Evolutionary conservation across 306 rosid species (phyloP), one percentile per base, ranked within the genome.

Genomic region (Castanopsis chinensis): DNA sequence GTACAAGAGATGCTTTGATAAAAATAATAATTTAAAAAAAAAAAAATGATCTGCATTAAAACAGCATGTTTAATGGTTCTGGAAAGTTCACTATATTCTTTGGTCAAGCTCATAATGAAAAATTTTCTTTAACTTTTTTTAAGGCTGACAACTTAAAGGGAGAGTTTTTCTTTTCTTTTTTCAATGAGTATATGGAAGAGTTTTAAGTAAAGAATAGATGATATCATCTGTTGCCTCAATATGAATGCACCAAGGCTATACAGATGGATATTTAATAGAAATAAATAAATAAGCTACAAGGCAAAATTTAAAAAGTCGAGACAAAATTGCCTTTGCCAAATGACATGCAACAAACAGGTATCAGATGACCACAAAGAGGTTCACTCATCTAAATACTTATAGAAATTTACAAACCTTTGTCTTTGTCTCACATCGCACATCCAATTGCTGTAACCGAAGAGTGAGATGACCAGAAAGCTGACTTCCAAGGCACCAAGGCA

Each of bases 361-460:
- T 25, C 25, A 14, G 63, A 78, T 80, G 84, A 53, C 19, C 54
- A 75, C 21, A 43, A 33, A 58, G 63, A 61, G 12, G 45, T 75
- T 54, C 69, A 74, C 71, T 74, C 67, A 72, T 75, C 67, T 59
- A 28, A 21, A 28, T 60, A 61, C 58, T 76, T 13, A 63, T 6
- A 60, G 57, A 81, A 77, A 80, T 72, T 53, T 61, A 52, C 77
- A 73, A 81, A 94, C 98, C 97, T 94, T 94, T 51, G 98, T 92
- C 90, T 94, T 94, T 82, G 98, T 94, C 86, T 94, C 98, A 67
- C 98, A 94, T 3, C 82, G 80, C 56, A 94, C 85, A 53, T 94
- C 98, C 91, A 94, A 76, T 75, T 94, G 98, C 88, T 91, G 97
- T 81, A 94, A 73, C 71, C 98, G 87, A 58, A 94, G 94, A 86